phyloP scores from a whole-genome alignment of 306 rosid genomes.

The Medicago lupulina region DNA sequence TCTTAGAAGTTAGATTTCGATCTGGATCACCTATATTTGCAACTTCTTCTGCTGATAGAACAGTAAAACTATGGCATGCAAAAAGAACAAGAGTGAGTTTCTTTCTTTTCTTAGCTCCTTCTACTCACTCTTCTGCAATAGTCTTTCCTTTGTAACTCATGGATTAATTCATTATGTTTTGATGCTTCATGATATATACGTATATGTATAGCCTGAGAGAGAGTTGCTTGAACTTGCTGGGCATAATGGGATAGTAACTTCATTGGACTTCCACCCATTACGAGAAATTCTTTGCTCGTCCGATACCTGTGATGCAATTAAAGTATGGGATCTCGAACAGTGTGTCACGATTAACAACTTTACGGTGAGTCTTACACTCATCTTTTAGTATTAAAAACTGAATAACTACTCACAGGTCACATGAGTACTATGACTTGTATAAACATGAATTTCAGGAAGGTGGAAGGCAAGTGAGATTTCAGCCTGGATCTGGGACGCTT shows the following conservation, averaged over 20 bases:
- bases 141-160: background rate
- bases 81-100: background rate
- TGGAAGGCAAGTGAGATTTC: conserved; percentile 4
- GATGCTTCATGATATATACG: background rate
- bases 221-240: background rate
- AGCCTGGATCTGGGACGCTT: background rate
- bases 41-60: background rate
- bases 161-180: background rate
- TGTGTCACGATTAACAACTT: too few species aligned
- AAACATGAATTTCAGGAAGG: background rate
- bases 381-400: background rate
- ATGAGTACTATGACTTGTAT: background rate
- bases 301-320: background rate
- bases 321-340: background rate
- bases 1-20: conserved; percentile 13
- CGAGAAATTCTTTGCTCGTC: background rate
- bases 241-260: background rate
- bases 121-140: too few species aligned
- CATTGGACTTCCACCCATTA: conserved; percentile 19
- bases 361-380: background rate
- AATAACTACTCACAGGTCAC: background rate
- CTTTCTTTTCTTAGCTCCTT: background rate
- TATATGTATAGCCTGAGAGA: background rate
- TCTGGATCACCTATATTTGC: background rate
- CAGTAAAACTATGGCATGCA: conserved; percentile 20